Evolutionary conservation across 1,139 yeast species (phyloP).

Genomic region (Zygoascus hellenicus): DNA sequence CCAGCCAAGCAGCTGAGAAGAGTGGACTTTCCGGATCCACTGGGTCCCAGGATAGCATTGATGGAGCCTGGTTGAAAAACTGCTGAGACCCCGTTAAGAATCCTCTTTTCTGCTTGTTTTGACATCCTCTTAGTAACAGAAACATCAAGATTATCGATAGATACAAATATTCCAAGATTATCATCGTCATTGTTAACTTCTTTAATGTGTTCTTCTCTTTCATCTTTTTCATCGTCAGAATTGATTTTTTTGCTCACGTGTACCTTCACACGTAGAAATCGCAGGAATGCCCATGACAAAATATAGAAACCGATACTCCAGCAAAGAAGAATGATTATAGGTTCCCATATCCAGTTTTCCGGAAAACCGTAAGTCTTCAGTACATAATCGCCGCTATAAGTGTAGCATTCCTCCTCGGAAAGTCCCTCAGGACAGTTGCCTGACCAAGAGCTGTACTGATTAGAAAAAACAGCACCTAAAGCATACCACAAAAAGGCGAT

Average conservation of each 20-base stretch:
- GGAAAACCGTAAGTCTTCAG: slow-evolving; percentile 58
- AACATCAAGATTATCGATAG: slow-evolving; percentile 19
- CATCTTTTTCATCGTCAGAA: slow-evolving; percentile 3
- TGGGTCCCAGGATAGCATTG: slow-evolving; percentile 88
- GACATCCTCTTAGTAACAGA: slow-evolving; percentile 17
- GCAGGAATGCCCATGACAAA: slow-evolving; percentile 40
- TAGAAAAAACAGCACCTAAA: slow-evolving; percentile 62
- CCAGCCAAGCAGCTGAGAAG: slow-evolving; percentile 62
- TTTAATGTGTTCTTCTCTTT: slow-evolving; percentile 3
- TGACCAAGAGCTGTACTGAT: slow-evolving; percentile 55
- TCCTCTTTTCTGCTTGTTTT: slow-evolving; percentile 21
- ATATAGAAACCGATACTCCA: slow-evolving; percentile 55
- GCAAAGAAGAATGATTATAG: slow-evolving; percentile 54
- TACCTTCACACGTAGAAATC: slow-evolving; percentile 48
- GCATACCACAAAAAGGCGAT: slow-evolving; percentile 72
- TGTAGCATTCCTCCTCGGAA: slow-evolving; percentile 38
- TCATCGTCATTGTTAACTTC: neutral
- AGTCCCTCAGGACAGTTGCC: slow-evolving; percentile 51
- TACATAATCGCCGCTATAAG: slow-evolving; percentile 47
- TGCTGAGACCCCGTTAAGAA: slow-evolving; percentile 51
- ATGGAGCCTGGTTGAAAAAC: slow-evolving; percentile 55
- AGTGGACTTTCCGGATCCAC: slow-evolving; percentile 83
- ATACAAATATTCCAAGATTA: slow-evolving; percentile 17
- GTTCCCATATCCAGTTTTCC: slow-evolving; percentile 58
- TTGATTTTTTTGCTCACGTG: slow-evolving; percentile 11